Percentiles rank a stretch among this genome's conserved stretches.
Evolutionary conservation across 2,329 filamentous ascomycete genomes (phyloP).

Genomic region (Didymella keratinophila): DNA sequence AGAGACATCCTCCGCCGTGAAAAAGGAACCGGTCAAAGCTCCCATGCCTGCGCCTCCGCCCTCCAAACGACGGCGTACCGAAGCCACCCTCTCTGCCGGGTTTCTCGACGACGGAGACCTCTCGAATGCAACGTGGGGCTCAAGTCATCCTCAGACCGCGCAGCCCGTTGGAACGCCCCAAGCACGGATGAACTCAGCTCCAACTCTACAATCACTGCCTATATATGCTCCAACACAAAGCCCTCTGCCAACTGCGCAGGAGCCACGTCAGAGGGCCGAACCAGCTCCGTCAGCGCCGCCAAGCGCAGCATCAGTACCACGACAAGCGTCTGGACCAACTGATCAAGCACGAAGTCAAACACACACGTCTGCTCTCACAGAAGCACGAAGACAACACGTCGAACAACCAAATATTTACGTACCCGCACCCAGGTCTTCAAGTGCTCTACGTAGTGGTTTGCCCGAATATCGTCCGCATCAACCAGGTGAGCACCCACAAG

Average conservation of each 20-base stretch:
- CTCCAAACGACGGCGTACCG: conserved; percentile 31
- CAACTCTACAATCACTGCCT: neutral
- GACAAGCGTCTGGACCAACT: neutral
- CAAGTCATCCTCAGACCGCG: too few relatives aligned
- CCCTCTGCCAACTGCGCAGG: neutral
- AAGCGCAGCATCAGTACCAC: neutral
- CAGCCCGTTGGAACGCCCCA: neutral
- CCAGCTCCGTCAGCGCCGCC: neutral
- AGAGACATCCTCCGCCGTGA: neutral
- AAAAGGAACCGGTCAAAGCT: neutral
- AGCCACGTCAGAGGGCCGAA: neutral
- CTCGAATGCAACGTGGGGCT: neutral
- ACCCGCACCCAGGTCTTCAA: neutral
- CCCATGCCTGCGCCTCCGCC: conserved; percentile 2
- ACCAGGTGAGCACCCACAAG: neutral
- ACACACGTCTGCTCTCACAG: conserved; percentile 1
- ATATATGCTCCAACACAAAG: neutral
- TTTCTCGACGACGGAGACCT: neutral
- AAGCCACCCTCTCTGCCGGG: neutral
- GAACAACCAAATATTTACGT: conserved; percentile 18
- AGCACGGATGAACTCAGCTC: too few relatives aligned
- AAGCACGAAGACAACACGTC: conserved; percentile 22
- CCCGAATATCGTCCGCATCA: neutral
- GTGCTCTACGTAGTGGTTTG: neutral
- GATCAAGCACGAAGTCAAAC: neutral